Percentiles rank a stretch among this genome's conserved stretches.
These are phyloP conservation scores for Epichloe coenophiala DNA, from an alignment of 2,329 filamentous ascomycete genomes.

Conservation along the genomic window DNA sequence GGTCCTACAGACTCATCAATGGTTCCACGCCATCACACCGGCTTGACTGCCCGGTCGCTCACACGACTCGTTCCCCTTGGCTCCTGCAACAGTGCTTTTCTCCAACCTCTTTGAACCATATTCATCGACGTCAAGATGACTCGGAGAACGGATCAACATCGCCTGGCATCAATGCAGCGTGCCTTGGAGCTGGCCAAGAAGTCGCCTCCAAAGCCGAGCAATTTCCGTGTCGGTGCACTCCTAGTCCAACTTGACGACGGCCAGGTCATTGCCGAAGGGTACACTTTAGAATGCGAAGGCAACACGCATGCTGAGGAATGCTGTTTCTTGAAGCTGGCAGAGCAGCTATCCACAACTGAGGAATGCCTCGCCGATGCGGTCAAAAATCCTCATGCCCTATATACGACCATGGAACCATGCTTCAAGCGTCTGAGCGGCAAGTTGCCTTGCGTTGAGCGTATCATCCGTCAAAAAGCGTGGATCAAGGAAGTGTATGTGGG, in stretches of 20 bases:
- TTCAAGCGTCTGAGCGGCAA: constrained; percentile 62
- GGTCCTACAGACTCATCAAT: not conserved
- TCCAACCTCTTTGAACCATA: not conserved
- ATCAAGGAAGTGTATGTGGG: constrained; percentile 77
- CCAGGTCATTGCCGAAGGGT: constrained; percentile 63
- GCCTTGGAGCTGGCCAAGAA: constrained; percentile 64
- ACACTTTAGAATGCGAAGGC: constrained; percentile 77
- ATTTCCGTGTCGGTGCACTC: constrained; percentile 92
- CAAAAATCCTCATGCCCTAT: constrained; percentile 38
- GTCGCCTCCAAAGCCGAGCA: constrained; percentile 76
- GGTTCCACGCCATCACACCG: not conserved
- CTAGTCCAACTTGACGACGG: constrained; percentile 42
- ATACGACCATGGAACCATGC: constrained; percentile 90
- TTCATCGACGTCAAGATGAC: constrained; percentile 9
- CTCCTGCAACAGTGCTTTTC: not conserved
- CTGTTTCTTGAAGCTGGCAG: constrained; percentile 63
- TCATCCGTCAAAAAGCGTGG: constrained; percentile 46
- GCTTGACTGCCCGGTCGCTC: not conserved
- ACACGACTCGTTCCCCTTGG: not conserved
- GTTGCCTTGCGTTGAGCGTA: constrained; percentile 63
- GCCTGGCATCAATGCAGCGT: constrained; percentile 45
- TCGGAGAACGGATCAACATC: constrained; percentile 22
- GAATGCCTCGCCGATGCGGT: constrained; percentile 35
- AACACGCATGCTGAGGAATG: constrained; percentile 97
- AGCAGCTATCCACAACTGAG: constrained; percentile 34